Base-by-base conservation (phyloP, 352 stramenopile species). In the Pythium periplocum region DNA sequence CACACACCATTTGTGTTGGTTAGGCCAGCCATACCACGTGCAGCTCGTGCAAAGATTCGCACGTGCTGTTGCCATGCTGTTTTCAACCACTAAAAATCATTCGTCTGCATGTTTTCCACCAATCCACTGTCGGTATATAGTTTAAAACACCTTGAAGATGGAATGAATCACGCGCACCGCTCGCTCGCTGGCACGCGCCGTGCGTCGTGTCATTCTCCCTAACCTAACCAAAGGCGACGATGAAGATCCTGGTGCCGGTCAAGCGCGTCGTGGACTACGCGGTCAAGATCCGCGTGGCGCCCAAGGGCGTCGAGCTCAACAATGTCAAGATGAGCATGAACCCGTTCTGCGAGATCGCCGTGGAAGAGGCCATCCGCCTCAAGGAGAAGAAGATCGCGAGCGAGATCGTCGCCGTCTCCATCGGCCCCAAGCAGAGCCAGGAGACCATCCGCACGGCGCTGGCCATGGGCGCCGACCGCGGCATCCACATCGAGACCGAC, bases 281-380 rank as follows among this genome's bases (percentile, higher is more conserved):
- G 44, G 96, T 99, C 17, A 98, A 98, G 75, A 96, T 99, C 57
- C 92, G 96, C 57, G 94, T 99, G 48, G 78, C 90, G 54, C 81
- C 96, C 38, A 82, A 84, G 64, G 90, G 89, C 48, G 96, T 99
- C 32, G 95, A 99, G 59, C 83, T 98, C 17, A 94, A 94, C 64
- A 99, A 99, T 71, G 95, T 99, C 40, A 99, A 99, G 81, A 99
- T 99, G 96, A 97, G 85, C 56, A 98, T 99, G 91, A 99, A 99
- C 80, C 97, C 97, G 30, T 99, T 99, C 78, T 99, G 97, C 69
- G 97, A 98, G 66, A 98, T 98, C 66, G 95, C 95, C 30, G 83
- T 98, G 9, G 96, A 99, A 77, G 96, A 99, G 68, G 96, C 96
- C 33, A 96, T 99, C 60, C 95, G 95, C 35, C 80, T 99, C 55